Evolutionary conservation across 2,329 filamentous ascomycete species (phyloP), one percentile per base, ranked within the genome.

Genomic region (Venturia effusa): DNA sequence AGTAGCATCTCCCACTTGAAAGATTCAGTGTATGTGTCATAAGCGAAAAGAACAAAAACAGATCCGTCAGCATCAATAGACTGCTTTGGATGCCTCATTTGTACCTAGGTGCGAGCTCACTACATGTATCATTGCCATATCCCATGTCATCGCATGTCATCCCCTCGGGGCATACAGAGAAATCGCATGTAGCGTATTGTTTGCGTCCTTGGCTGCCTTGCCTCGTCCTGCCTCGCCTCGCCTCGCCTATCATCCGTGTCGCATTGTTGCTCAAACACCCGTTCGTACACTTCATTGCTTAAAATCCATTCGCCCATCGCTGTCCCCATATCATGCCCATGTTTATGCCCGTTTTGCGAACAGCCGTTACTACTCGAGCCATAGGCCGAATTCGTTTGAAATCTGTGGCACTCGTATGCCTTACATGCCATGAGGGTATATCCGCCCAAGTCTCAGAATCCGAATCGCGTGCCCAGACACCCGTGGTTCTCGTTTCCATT

Each of bases 341-440:
- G 6, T 39, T 11, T 15, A 24, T 51, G 10, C n/a, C n/a, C n/a
- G 13, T 51, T 30, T 51, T 27, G 22, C 40, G 40, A 43, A 43
- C n/a, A 3, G 15, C 40, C 15, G 40, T 43, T 43, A 19, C n/a
- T 17, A 5, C 40, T 22, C 51, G 30, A 57, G 19, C 30, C 27
- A 30, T 57, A 57, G 34, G 19, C 27, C 51, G 15, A 57, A 34
- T 19, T 30, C 51, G 34, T 55, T n/a, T 34, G 51, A 55, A 55
- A 19, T 57, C 51, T 34, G 51, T 57, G 51, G 51, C 51, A 57
- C 27, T 57, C 30, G 27, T 57, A n/a, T 57, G 51, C 51, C 27
- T 57, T 57, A 34, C 51, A 34, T 57, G 51, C 51, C 51, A 57
- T 57, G 51, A 57, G 51, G 51, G 51, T 57, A 57, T 57, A 57